Conservation (phyloP, 164 flowering plant species). For the Aristolochia contorta region DNA sequence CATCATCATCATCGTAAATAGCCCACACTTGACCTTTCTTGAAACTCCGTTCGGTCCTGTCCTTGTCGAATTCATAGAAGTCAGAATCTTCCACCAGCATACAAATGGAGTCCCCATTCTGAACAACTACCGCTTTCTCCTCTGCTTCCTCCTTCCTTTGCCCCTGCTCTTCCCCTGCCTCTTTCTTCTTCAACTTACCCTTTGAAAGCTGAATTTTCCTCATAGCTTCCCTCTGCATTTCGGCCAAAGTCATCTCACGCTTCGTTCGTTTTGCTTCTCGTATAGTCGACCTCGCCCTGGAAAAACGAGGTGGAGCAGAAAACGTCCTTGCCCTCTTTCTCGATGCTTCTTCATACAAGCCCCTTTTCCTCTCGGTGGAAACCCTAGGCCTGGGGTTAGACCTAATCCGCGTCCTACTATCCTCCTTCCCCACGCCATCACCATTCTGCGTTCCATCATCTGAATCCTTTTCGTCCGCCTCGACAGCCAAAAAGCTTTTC, state of each 20-base stretch:
- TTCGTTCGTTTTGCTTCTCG: conserved; percentile 3
- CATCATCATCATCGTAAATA: conserved; percentile 72
- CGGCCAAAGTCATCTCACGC: conserved; percentile 61
- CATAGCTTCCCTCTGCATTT: conserved; percentile 37
- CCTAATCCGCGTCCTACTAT: not conserved
- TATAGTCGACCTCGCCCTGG: not conserved
- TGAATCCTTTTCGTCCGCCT: conserved; percentile 20
- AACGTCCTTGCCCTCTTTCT: conserved; percentile 4
- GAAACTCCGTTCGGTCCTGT: conserved; percentile 62
- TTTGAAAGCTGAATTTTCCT: conserved; percentile 7
- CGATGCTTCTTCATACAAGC: not conserved
- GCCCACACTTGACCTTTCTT: conserved; percentile 90
- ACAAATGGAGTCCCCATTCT: conserved; percentile 25
- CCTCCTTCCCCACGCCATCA: not conserved
- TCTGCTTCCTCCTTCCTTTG: conserved; percentile 4
- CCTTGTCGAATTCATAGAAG: conserved; percentile 83
- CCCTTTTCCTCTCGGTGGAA: conserved; percentile 1
- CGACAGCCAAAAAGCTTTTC: conserved; percentile 61
- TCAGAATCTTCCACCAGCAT: conserved; percentile 71
- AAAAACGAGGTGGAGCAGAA: conserved; percentile 1
- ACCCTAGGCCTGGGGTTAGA: not conserved
- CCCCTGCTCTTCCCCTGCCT: conserved; percentile 3
- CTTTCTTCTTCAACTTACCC: conserved; percentile 1
- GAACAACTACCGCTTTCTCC: conserved; percentile 4
- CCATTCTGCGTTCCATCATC: not conserved